Base-by-base conservation (phyloP, 2,329 filamentous ascomycete species). In the Claviceps arundinis region DNA sequence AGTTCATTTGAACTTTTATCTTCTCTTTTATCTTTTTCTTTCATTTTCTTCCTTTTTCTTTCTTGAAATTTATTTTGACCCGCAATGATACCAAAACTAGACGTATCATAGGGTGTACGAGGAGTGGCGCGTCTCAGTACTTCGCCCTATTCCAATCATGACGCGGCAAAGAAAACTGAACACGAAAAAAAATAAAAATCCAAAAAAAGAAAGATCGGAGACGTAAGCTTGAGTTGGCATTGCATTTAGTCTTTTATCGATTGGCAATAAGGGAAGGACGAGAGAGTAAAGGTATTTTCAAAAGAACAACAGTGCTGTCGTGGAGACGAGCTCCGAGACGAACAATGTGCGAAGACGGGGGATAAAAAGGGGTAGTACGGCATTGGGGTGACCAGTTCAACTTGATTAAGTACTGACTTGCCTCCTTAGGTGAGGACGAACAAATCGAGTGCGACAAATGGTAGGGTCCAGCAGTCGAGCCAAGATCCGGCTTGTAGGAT, bases 41-140 rank as follows among this genome's bases (percentile, higher is more conserved):
- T 11, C 24, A n/a, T 6, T n/a, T 16, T 34, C 17, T 46, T 34
- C 14, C 9, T 37, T 43, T 7, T 44, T 7, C 8, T 45, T 38
- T 9, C 4, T 16, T 37, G 3, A 22, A 19, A 9, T 22, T 11
- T 37, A 13, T 55, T 51, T 52, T 54, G 56, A 51, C 41, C 48
- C 53, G 55, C 60, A 59, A 51, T 58, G 58, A 60, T 61, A 61
- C 57, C 58, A 59, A 57, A 37, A 52, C 51, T 57, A 60, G 59
- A 60, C 46, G 47, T 53, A 56, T 53, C 55, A 50, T 54, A 30
- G 40, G 48, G 37, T 48, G 48, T 16, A 54, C 48, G 37, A n/a
- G 43, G 42, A 34, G 41, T 43, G 48, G 30, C 17, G 47, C 50
- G 48, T 40, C 49, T 57, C 50, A n/a, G 26, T 5, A 38, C 38